phyloP scores from a whole-genome alignment of 2,329 filamentous ascomycete species.

The Sarocladium oryzae region DNA sequence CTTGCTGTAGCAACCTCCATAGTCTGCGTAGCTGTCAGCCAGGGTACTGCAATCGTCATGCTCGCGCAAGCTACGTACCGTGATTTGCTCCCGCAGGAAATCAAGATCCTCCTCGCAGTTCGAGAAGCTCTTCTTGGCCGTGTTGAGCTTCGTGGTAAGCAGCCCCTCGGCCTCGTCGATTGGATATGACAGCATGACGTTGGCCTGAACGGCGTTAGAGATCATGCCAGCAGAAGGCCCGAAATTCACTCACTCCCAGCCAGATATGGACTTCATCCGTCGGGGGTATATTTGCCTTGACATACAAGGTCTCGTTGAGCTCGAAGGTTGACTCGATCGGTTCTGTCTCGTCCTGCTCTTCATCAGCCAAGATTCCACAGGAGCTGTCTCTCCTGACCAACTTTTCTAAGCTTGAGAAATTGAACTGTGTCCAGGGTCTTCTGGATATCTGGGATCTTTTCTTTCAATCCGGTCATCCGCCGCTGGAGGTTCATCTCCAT shows the following conservation, averaged over 20 bases:
- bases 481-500: constrained; percentile 94
- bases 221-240: neutral
- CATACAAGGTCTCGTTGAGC: constrained; percentile 91
- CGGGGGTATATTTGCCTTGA: constrained; percentile 74
- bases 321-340: constrained; percentile 91
- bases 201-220: constrained; percentile 53
- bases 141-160: constrained; percentile 67
- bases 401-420: constrained; percentile 74
- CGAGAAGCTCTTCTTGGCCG: constrained; percentile 71
- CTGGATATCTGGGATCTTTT: constrained; percentile 95
- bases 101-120: constrained; percentile 96
- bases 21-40: constrained; percentile 56
- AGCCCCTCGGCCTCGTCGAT: constrained; percentile 79
- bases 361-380: constrained; percentile 14
- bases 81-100: constrained; percentile 93
- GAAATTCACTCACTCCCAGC: constrained; percentile 63
- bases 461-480: constrained; percentile 71
- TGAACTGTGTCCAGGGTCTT: constrained; percentile 90
- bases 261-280: constrained; percentile 93
- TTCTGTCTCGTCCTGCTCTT: constrained; percentile 45
- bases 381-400: constrained; percentile 24
- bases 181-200: constrained; percentile 95
- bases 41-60: constrained; percentile 11
- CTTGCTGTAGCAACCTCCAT: constrained; percentile 93
- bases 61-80: constrained; percentile 47